Percentiles rank a stretch among this genome's conserved stretches.
Evolutionary conservation across 257 asterid species (phyloP).

Genomic region (Verbena officinalis): DNA sequence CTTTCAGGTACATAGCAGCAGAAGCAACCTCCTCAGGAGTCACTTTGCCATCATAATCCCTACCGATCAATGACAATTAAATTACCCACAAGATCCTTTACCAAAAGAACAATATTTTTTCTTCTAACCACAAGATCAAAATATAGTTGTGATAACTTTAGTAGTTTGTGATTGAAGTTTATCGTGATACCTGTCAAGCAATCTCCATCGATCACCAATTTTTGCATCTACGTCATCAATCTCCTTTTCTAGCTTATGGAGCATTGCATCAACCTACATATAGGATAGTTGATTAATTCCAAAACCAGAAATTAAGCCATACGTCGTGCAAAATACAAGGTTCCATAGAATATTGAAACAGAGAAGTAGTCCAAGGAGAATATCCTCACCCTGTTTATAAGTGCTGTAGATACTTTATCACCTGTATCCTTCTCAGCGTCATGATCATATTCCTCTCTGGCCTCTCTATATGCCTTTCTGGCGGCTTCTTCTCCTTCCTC

Average conservation of each 20-base stretch:
- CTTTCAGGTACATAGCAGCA: conserved; percentile 91
- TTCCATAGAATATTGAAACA: not conserved
- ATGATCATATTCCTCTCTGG: conserved; percentile 73
- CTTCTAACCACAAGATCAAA: not conserved
- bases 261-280: conserved; percentile 92
- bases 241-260: conserved; percentile 95
- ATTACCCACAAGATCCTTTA: conserved; percentile 17
- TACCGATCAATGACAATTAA: conserved; percentile 28
- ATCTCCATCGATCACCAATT: conserved; percentile 90
- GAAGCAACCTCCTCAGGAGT: conserved; percentile 97
- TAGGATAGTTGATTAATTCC: conserved; percentile 28
- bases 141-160: not conserved
- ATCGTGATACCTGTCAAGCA: conserved; percentile 83
- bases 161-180: conserved; percentile 18
- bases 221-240: conserved; percentile 94
- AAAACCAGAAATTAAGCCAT: conserved; percentile 23
- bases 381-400: conserved; percentile 77
- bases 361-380: conserved; percentile 19
- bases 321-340: conserved; percentile 22
- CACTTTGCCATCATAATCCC: conserved; percentile 98
- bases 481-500: conserved; percentile 75
- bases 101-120: not conserved
- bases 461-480: conserved; percentile 80
- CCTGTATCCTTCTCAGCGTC: conserved; percentile 65
- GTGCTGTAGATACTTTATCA: conserved; percentile 83